Base-by-base conservation (phyloP, 2,329 filamentous ascomycete genomes). In the Pyrenochaeta sp. region DNA sequence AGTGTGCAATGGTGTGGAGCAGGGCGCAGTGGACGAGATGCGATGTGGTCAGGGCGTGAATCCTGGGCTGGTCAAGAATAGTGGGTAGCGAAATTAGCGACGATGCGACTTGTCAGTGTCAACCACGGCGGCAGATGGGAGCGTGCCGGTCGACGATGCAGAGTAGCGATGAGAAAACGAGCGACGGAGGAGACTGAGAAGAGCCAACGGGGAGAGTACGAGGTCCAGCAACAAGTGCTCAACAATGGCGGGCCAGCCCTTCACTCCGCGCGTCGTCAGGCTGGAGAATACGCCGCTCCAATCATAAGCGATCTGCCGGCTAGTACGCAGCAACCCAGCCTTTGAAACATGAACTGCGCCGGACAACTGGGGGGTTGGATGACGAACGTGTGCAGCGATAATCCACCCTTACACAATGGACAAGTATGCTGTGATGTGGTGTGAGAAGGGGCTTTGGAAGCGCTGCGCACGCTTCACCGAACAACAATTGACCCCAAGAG, bases 1-100 rank as follows among this genome's bases (percentile, higher is more conserved):
- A 39, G 55, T 50, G 37, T 55, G 52, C 49, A 51, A 55, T 54
- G 33, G 29, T 43, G 61, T 56, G 51, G 58, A 59, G 37, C 54
- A 47, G 15, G 23, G 39, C 29, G 45, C 40, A 52, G 41, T 41
- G 54, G 50, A 54, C 52, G 51, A 46, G 51, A 36, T 60, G 61
- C 47, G 45, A 46, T 40, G 48, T 47, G 46, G 52, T 39, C 33
- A 41, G n/a, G 36, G 36, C 36, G 36, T 37, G 4, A 18, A 20
- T 39, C 36, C 23, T 27, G 23, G n/a, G 23, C 23, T 27, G 23
- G 4, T 27, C 36, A 39, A 11, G 18, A 39, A 39, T 51, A 51
- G 45, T 50, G 56, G 48, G 51, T 39, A 53, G 52, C 48, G 55
- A 58, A 57, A 51, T 51, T 56, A 60, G 60, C 51, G 51, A 60